These are phyloP conservation scores for Oleoguttula mirabilis DNA, from an alignment of 495 filamentous ascomycete species.

Conservation along the genomic window DNA sequence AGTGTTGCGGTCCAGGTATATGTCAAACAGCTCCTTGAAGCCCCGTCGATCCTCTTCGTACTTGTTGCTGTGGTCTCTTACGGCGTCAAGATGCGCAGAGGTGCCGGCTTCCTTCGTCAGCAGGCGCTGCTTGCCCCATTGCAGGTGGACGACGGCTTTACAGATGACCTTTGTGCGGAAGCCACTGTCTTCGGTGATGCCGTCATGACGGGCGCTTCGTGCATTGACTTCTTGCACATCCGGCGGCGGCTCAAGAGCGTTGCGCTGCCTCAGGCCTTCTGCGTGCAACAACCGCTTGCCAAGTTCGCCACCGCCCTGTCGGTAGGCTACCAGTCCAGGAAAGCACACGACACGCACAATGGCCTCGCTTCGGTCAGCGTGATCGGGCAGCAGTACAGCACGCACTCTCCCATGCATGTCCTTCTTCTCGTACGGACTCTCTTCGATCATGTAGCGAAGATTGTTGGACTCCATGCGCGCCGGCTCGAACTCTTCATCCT, in stretches of 20 bases:
- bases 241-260: not conserved
- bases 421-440: conserved; percentile 4
- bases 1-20: not conserved
- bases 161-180: conserved; percentile 5
- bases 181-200: conserved; percentile 3
- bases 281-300: too few species aligned
- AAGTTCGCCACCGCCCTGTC: conserved; percentile 6
- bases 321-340: conserved; percentile 8
- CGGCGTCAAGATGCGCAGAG: conserved; percentile 2
- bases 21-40: conserved; percentile 5
- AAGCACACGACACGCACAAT: conserved; percentile 13
- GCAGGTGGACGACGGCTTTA: conserved; percentile 3
- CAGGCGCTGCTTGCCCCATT: conserved; percentile 16
- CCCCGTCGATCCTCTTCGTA: conserved; percentile 9
- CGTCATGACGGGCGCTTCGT: not conserved
- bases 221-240: not conserved
- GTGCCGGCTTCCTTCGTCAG: conserved; percentile 15
- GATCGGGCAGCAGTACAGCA: not conserved
- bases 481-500: conserved; percentile 13
- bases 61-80: not conserved
- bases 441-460: conserved; percentile 1
- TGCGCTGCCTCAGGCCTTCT: not conserved
- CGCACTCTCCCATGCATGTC: not conserved
- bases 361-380: conserved; percentile 2
- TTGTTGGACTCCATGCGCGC: conserved; percentile 14